Evolutionary conservation across 2,329 filamentous ascomycete species (phyloP), one percentile per base, ranked within the genome.

Genomic region (Venturia nashicola): DNA sequence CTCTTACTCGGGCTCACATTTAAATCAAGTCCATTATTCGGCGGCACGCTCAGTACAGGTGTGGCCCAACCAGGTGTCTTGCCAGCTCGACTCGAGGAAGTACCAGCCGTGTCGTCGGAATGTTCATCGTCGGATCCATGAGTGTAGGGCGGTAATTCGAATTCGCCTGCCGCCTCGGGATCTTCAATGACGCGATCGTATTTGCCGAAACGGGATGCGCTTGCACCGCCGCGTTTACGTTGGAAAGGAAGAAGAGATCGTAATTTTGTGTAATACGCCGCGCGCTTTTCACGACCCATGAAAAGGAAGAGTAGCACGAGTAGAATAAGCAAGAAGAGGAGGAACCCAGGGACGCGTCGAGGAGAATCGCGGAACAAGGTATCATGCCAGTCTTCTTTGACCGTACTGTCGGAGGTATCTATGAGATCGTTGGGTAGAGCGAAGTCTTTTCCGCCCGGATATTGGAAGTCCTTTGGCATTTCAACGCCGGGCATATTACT

Each of bases 161-260:
- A 93, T 51, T 91, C 87, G 63, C 44, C 59, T 20, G 64, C 87
- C 20, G 64, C 64, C 18, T 83, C 76, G 2, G 77, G 78, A 12
- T 78, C 76, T n/a, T 85, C 83, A 14, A 89, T 91, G 61, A 95
- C 77, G 3, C 91, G 86, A 72, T 97, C 92, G 71, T 97, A 97
- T 44, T 61, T 66, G 57, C 63, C 59, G 16, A 51, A 43, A 6
- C 57, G 48, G 34, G 42, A 36, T 2, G 42, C 32, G 20, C 71
- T 69, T 57, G 69, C 68, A 65, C 73, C 69, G 14, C 43, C 34
- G 34, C 83, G 71, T 0, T 70, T 67, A 61, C 64, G 71, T 23
- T 82, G 79, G 64, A 69, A 8, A 70, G 84, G 76, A 6, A 80
- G 78, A 12, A 78, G 74, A 66, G 81, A 82, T 51, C 77, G 75